Evolutionary conservation across 768 basidiomycete species (phyloP), one percentile per base, ranked within the genome.

Genomic region (Podaxis sp.): DNA sequence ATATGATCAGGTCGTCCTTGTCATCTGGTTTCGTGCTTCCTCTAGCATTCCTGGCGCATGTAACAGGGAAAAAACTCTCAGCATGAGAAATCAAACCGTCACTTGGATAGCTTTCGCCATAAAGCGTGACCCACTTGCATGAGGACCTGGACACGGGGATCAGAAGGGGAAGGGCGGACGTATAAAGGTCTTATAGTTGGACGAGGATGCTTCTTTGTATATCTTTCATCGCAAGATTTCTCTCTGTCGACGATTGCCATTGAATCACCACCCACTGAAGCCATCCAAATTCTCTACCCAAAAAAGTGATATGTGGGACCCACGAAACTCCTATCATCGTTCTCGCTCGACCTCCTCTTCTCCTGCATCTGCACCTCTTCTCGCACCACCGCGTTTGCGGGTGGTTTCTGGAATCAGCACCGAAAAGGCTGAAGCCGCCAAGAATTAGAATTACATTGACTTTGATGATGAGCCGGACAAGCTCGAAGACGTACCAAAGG

Each of bases 381-480:
- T 77, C 40, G 73, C 87, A 11, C 74, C 82, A 17, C 74, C 81
- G 28, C 83, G 86, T 56, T 82, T 88, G 17, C 80, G 84, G 4
- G 82, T 88, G 4, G 88, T 91, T 0, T 89, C 91, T n/a, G 87
- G 86, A 11, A 74, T 94, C 4, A 90, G 85, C 7, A 77, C 77
- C 7, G 88, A 91, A 64, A 83, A 83, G 64, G 89, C 84, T 0
- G 89, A 93, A 71, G 92, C 92, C 0, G 85, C 90, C 0, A 91
- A 84, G 74, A 91, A 86, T 66, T 87, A 84, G 26, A 26, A 26
- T 26, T 26, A 26, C 68, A 87, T 93, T 1, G 93, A 94, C 69
- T 92, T 87, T 62, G 92, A 93, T 2, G 89, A 92, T 48, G 92
- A 94, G 69, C 80, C 87, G 2, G 88, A 87, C 59, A 87, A 85